phyloP scores from a whole-genome alignment of 805 yeast species.

The Sungouiella thailandica region DNA sequence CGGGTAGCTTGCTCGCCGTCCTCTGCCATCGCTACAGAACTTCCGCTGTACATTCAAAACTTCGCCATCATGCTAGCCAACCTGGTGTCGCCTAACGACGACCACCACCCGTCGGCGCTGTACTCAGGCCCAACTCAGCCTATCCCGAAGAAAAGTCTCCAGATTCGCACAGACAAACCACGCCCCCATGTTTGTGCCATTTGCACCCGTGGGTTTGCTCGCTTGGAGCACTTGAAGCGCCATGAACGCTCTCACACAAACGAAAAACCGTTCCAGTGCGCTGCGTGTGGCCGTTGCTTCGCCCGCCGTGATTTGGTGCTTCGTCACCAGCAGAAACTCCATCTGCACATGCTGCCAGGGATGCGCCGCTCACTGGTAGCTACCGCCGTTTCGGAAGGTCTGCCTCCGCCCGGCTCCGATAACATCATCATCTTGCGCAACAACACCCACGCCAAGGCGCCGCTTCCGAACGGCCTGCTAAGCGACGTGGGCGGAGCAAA shows the following conservation, averaged over 20 bases:
- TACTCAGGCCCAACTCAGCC: conserved; percentile 43
- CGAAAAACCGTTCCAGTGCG: conserved; percentile 83
- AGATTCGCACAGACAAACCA: conserved; percentile 87
- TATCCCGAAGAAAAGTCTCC: conserved; percentile 79
- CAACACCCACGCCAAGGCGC: conserved; percentile 49
- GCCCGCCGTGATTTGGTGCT: conserved; percentile 85
- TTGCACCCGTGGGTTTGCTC: conserved; percentile 93
- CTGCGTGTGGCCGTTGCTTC: conserved; percentile 93
- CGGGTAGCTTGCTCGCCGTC: too few relatives aligned
- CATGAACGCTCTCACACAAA: conserved; percentile 94
- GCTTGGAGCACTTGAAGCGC: conserved; percentile 89
- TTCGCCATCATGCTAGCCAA: conserved; percentile 2
- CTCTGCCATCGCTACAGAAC: too few relatives aligned
- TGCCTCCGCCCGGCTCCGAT: conserved; percentile 25
- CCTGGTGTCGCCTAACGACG: background rate
- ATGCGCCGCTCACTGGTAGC: conserved; percentile 14
- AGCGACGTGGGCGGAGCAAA: background rate
- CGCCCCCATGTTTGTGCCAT: conserved; percentile 87
- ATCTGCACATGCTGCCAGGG: conserved; percentile 24
- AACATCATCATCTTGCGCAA: conserved; percentile 49
- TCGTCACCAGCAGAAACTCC: conserved; percentile 93
- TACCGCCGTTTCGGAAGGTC: conserved; percentile 19
- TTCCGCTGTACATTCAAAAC: too few relatives aligned
- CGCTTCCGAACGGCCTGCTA: conserved; percentile 27
- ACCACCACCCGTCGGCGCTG: background rate